These are phyloP conservation scores for Gracilariopsis chorda DNA, from an alignment of 23 red algal species.

Conservation along the genomic window DNA sequence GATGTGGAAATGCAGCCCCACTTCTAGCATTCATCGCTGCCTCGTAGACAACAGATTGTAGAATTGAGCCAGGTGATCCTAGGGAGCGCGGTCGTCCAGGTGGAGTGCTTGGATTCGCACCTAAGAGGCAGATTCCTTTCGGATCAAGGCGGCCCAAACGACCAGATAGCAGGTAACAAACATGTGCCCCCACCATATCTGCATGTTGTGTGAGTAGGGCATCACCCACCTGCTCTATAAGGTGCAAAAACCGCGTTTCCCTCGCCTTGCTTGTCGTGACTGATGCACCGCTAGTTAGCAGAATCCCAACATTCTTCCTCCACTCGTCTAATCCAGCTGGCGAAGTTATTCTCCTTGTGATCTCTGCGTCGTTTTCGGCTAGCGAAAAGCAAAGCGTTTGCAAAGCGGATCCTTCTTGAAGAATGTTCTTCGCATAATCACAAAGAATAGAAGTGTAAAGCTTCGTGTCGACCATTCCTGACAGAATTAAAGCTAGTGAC, in stretches of 20 bases:
- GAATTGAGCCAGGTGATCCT: conserved; percentile 29
- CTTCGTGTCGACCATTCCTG: not conserved
- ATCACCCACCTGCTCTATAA: conserved; percentile 50
- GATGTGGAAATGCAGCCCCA: conserved; percentile 26
- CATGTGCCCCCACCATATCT: conserved; percentile 32
- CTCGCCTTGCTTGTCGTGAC: not conserved
- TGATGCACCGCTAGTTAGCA: conserved; percentile 11
- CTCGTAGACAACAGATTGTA: conserved; percentile 53
- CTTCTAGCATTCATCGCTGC: conserved; percentile 14
- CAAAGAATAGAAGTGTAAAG: conserved; percentile 8
- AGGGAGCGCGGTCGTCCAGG: conserved; percentile 33
- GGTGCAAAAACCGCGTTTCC: not conserved
- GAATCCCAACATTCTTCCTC: conserved; percentile 43
- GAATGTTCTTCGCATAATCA: conserved; percentile 14
- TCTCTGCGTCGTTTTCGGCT: conserved; percentile 48
- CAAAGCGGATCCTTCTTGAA: conserved; percentile 36
- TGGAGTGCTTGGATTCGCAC: not conserved
- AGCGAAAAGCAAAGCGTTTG: conserved; percentile 52
- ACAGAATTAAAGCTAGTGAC: conserved; percentile 35
- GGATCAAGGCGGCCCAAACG: conserved; percentile 15
- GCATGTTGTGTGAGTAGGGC: not conserved
- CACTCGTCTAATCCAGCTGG: conserved; percentile 20
- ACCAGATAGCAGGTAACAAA: conserved; percentile 55
- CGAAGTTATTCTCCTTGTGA: conserved; percentile 24
- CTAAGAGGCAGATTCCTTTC: not conserved